Percentiles rank a stretch among this genome's conserved stretches.
phyloP scores from a whole-genome alignment of 495 filamentous ascomycete genomes.

The Neurospora africana region DNA sequence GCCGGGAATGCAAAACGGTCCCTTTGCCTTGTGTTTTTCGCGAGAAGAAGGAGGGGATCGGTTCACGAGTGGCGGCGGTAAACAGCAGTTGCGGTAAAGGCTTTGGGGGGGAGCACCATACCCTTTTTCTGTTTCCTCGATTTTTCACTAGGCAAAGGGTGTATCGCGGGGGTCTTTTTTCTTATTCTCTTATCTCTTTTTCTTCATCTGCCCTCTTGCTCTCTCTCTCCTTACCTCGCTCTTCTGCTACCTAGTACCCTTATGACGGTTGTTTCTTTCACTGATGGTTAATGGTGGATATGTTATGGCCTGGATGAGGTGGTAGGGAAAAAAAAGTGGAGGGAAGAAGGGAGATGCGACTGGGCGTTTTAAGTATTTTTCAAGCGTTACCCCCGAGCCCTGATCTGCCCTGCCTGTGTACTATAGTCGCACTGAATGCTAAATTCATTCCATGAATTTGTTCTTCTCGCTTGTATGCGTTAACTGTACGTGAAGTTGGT shows the following conservation, averaged over 20 bases:
- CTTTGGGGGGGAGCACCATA: background rate
- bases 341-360: background rate
- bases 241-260: background rate
- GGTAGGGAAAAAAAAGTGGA: background rate
- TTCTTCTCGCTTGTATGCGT: background rate
- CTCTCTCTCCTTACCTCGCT: slow-evolving; percentile 1
- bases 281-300: background rate
- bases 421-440: slow-evolving; percentile 10
- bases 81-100: background rate
- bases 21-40: slow-evolving; percentile 3
- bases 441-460: slow-evolving; percentile 20
- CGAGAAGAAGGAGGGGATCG: background rate
- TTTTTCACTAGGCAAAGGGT: background rate
- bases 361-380: background rate
- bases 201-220: slow-evolving; percentile 1
- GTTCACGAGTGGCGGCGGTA: background rate
- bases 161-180: slow-evolving; percentile 2
- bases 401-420: slow-evolving; percentile 2
- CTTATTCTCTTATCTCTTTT: slow-evolving; percentile 5
- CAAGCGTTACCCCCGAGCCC: background rate
- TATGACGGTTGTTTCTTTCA: background rate
- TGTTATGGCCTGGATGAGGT: background rate
- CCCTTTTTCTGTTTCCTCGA: background rate
- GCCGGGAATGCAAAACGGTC: slow-evolving; percentile 14
- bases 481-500: background rate